Evolutionary conservation across 2,329 filamentous ascomycete species (phyloP).

Genomic region (Aspergillus nomiae): DNA sequence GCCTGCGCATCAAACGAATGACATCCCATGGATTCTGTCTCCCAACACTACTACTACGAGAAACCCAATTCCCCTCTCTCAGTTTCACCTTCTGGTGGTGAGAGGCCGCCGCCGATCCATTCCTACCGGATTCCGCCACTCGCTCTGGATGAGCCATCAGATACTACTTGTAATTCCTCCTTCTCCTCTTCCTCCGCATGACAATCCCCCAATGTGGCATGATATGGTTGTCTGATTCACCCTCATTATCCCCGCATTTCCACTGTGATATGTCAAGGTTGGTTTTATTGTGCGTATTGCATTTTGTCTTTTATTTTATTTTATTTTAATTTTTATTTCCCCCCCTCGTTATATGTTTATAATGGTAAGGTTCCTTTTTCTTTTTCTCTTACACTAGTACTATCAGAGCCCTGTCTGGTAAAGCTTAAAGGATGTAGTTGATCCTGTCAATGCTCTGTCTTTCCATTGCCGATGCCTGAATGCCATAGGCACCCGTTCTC

Average conservation of each 20-base stretch:
- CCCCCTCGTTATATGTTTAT: neutral
- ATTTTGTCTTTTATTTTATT: too few species aligned
- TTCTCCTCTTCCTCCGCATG: neutral
- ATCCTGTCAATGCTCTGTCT: neutral
- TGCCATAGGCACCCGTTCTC: neutral
- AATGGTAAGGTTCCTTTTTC: neutral
- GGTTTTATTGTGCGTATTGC: neutral
- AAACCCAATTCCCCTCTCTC: neutral
- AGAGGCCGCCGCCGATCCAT: neutral
- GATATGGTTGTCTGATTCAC: slow-evolving; percentile 10
- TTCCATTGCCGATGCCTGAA: neutral
- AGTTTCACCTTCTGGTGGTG: neutral
- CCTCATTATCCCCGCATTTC: slow-evolving; percentile 1
- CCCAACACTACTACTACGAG: neutral
- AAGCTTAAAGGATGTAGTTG: neutral
- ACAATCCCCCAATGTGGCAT: slow-evolving; percentile 7
- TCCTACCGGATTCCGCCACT: neutral
- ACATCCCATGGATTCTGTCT: neutral
- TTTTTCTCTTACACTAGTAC: neutral
- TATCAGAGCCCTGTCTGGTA: neutral
- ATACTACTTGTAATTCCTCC: neutral
- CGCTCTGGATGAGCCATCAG: neutral
- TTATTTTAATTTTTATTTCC: too few species aligned
- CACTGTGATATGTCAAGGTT: neutral
- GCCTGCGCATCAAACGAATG: neutral